These are phyloP conservation scores for Coprinellus micaceus DNA, from an alignment of 768 basidiomycete genomes.

Conservation along the genomic window DNA sequence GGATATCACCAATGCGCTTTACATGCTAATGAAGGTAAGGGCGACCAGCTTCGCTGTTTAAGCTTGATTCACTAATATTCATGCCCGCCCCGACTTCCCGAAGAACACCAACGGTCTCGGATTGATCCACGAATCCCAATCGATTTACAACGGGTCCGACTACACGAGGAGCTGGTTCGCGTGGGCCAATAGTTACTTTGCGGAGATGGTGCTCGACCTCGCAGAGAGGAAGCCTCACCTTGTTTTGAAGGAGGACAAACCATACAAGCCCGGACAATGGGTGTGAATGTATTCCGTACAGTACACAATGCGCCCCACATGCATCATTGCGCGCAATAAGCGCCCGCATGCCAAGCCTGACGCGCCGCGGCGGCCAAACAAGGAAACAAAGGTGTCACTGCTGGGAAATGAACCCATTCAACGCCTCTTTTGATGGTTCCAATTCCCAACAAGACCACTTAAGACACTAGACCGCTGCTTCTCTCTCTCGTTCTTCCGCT, in stretches of 20 bases:
- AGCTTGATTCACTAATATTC: neutral
- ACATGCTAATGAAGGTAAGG: constrained; percentile 65
- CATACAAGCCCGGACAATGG: constrained; percentile 53
- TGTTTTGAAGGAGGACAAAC: constrained; percentile 52
- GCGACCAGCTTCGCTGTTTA: constrained; percentile 8
- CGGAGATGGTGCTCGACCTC: constrained; percentile 77
- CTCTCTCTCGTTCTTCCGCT: constrained; percentile 10
- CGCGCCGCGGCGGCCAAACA: neutral
- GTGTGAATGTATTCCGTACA: neutral
- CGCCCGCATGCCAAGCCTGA: neutral
- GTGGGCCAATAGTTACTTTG: constrained; percentile 82
- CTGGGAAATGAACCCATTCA: constrained; percentile 4
- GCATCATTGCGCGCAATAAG: neutral
- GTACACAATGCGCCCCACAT: neutral
- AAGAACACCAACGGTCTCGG: constrained; percentile 74
- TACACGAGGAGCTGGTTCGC: constrained; percentile 80
- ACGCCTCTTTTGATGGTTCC: constrained; percentile 10
- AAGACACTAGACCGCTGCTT: constrained; percentile 5
- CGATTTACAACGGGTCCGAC: constrained; percentile 50
- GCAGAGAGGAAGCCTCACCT: constrained; percentile 70
- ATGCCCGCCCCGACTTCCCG: neutral
- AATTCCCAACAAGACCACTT: constrained; percentile 4
- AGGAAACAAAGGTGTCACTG: constrained; percentile 7
- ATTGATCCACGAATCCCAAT: constrained; percentile 74
- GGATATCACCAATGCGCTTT: constrained; percentile 61